phyloP scores from a whole-genome alignment of 1,284 basidiomycete genomes.

The Apiotrichum sp. region DNA sequence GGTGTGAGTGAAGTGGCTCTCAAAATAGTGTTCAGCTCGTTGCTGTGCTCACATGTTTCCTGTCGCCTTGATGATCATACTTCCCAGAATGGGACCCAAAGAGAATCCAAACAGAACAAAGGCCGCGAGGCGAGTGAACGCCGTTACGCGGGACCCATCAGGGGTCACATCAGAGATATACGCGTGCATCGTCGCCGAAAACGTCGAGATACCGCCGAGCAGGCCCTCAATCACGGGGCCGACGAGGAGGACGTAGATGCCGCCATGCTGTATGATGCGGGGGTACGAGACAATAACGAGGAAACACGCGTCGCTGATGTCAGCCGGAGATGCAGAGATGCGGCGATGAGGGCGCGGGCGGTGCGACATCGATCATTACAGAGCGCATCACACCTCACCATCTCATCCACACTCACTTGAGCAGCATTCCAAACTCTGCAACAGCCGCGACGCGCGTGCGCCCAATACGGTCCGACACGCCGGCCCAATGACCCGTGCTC shows the following conservation, averaged over 20 bases:
- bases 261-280: slow-evolving; percentile 54
- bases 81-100: slow-evolving; percentile 65
- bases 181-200: slow-evolving; percentile 70
- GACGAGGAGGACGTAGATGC: slow-evolving; percentile 67
- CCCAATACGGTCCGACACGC: slow-evolving; percentile 69
- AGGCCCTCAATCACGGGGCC: slow-evolving; percentile 76
- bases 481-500: slow-evolving; percentile 84
- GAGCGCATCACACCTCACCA: no score
- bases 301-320: slow-evolving; percentile 64
- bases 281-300: slow-evolving; percentile 68
- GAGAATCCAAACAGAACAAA: slow-evolving; percentile 58
- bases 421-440: slow-evolving; percentile 63
- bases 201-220: slow-evolving; percentile 77
- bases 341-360: no score
- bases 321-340: background rate
- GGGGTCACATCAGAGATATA: slow-evolving; percentile 79
- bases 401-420: slow-evolving; percentile 55
- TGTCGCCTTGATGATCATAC: slow-evolving; percentile 60
- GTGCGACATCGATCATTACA: no score
- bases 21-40: no score
- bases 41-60: slow-evolving; percentile 48
- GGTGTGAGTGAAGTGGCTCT: slow-evolving; percentile 1
- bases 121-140: slow-evolving; percentile 67
- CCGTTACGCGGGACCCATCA: slow-evolving; percentile 68
- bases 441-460: slow-evolving; percentile 67